Evolutionary conservation across 805 yeast species (phyloP), one percentile per base, ranked within the genome.

Genomic region (Cyberlindnera petersonii): DNA sequence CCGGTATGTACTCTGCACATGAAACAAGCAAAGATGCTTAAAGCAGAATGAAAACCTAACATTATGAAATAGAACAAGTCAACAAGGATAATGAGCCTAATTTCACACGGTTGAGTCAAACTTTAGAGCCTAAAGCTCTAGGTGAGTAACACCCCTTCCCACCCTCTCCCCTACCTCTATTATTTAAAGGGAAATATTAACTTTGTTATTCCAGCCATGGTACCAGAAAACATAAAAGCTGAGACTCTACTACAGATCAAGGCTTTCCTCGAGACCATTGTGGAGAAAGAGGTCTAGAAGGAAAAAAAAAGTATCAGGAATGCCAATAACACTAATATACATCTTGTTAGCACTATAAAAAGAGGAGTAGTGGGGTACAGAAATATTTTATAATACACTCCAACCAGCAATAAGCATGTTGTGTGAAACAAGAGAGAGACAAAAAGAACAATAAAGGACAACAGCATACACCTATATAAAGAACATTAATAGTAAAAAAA

Each of bases 81-180:
- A 58, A 64, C 21, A 50, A 58, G n/a, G 65, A 66, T 18, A 69
- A 65, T 26, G 58, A 60, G 9, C 68, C 75, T 10, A 79, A 69
- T 47, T 80, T 80, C 45, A 75, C 73, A 4, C 68, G 68, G 26
- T 57, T 86, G 11, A 64, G 74, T 31, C 53, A 69, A 10, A 63
- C 66, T 22, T 57, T 86, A 10, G 83, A 78, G 50, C 82, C 84
- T 7, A 67, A 71, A 50, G 95, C 94, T 0, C 63, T 82, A 42
- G 70, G 78, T 59, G 62, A 49, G 75, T 60, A 17, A 7, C 6
- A 14, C n/a, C n/a, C n/a, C n/a, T n/a, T n/a, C n/a, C n/a, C n/a
- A n/a, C n/a, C n/a, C n/a, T n/a, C n/a, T n/a, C n/a, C n/a, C n/a
- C n/a, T n/a, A n/a, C n/a, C n/a, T n/a, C n/a, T n/a, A n/a, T n/a